Evolutionary conservation across 257 asterid genomes (phyloP).

Genomic region (Cruciata laevipes): DNA sequence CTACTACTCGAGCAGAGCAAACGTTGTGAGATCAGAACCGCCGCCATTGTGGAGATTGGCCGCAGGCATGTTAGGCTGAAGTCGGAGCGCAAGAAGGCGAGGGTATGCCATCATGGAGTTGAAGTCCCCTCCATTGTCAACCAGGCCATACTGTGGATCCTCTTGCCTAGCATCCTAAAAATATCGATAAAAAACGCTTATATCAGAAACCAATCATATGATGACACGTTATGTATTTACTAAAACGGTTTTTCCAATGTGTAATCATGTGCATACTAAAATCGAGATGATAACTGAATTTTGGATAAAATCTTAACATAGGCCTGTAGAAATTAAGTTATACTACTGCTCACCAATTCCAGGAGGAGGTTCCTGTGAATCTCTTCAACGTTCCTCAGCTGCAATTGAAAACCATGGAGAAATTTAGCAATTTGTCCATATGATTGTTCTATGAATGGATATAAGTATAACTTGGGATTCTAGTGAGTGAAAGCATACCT

Average conservation of each 20-base stretch:
- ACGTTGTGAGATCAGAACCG: constrained; percentile 75
- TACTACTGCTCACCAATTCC: constrained; percentile 50
- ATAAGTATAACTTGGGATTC: background rate
- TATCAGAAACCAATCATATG: too few species aligned
- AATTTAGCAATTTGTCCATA: background rate
- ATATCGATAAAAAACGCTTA: background rate
- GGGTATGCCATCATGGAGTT: constrained; percentile 39
- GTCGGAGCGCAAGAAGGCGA: constrained; percentile 46
- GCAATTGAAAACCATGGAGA: constrained; percentile 11
- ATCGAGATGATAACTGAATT: too few species aligned
- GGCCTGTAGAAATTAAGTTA: too few species aligned
- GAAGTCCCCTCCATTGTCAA: constrained; percentile 77
- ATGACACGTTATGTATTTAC: too few species aligned
- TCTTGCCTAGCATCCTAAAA: constrained; percentile 66
- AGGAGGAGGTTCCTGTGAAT: constrained; percentile 61
- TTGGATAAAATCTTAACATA: too few species aligned
- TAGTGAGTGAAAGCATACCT: constrained; percentile 49
- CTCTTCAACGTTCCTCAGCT: constrained; percentile 76
- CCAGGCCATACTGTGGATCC: constrained; percentile 86
- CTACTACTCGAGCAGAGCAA: constrained; percentile 52
- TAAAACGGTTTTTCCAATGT: background rate
- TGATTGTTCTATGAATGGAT: background rate
- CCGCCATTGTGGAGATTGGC: constrained; percentile 58
- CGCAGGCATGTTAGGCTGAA: constrained; percentile 33
- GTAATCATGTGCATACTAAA: background rate